Percentiles rank a stretch among this genome's conserved stretches.
Evolutionary conservation across 257 asterid species (phyloP).

Genomic region (Gentiana macrophylla): DNA sequence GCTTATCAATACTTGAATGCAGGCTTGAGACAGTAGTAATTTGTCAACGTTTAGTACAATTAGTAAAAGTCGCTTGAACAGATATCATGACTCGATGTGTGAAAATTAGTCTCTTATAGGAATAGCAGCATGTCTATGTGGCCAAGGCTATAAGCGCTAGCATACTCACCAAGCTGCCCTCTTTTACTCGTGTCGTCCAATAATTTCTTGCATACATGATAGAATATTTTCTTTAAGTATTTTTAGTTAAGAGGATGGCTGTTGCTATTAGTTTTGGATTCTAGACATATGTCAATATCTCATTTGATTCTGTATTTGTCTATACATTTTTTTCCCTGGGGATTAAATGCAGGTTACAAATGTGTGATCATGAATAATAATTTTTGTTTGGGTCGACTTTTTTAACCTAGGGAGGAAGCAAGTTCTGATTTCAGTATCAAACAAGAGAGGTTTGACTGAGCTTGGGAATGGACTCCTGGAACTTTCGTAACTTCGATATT

Average conservation of each 20-base stretch:
- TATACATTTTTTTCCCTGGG: neutral
- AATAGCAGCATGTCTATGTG: too few relatives aligned
- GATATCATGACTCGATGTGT: too few relatives aligned
- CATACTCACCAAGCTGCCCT: too few relatives aligned
- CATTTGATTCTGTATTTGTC: neutral
- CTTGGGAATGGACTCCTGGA: slow-evolving; percentile 86
- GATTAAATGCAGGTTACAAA: neutral
- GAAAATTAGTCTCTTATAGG: too few relatives aligned
- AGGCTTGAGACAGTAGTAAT: too few relatives aligned
- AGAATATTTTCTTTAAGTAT: neutral
- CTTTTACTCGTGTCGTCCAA: too few relatives aligned
- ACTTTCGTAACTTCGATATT: slow-evolving; percentile 45
- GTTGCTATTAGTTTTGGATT: neutral
- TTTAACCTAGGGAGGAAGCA: slow-evolving; percentile 51
- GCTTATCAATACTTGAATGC: too few relatives aligned
- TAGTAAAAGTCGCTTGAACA: too few relatives aligned
- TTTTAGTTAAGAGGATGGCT: neutral
- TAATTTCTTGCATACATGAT: too few relatives aligned
- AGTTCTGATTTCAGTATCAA: slow-evolving; percentile 81
- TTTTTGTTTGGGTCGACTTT: neutral
- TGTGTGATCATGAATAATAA: neutral
- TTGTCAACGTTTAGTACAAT: too few relatives aligned
- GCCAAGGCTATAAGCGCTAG: too few relatives aligned
- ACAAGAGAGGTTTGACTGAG: slow-evolving; percentile 64
- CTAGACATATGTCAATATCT: neutral